Base-by-base conservation (phyloP, 1,139 yeast species). In the Taphrina wiesneri region DNA sequence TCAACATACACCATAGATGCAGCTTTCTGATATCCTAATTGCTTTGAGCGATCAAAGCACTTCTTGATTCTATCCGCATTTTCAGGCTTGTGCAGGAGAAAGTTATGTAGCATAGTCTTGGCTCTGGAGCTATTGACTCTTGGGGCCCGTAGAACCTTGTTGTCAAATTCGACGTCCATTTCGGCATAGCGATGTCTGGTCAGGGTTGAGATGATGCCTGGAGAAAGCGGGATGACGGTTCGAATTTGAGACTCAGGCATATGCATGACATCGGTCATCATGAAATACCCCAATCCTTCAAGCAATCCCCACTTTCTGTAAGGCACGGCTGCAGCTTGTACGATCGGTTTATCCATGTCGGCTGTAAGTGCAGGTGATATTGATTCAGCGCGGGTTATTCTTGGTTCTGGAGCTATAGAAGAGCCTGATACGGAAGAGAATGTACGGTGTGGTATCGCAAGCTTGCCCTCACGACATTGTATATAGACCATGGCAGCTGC, bases 401-500 rank as follows among this genome's bases (percentile, higher is more conserved):
- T 39, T n/a, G 43, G 1, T 7, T 7, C 17, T 13, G 15, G n/a
- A 2, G 7, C 6, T 7, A 7, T n/a, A 19, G 17, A 13, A n/a
- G 1, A 39, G 43, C n/a, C 43, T 13, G 19, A 19, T 7, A 2
- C 19, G 5, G 36, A 11, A 15, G 3, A 11, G 7, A n/a, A 11
- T 13, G 49, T 23, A 23, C n/a, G 49, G 7, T 7, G 19, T 17
- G 49, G 49, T 45, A 45, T 45, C 25, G 49, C 28, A 9, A 45
- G n/a, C n/a, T 45, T 45, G 11, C 49, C 49, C 28, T 45, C 49
- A 9, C 49, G 28, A n/a, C 49, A 45, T n/a, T 45, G 49, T 3
- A 45, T n/a, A n/a, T 45, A 45, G 3, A 45, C 49, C 49, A 45
- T 45, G 28, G 49, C 49, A 21, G 49, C 49, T 9, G 49, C 49